phyloP scores from a whole-genome alignment of 2,329 filamentous ascomycete genomes.

The Neoscytalidium dimidiatum region DNA sequence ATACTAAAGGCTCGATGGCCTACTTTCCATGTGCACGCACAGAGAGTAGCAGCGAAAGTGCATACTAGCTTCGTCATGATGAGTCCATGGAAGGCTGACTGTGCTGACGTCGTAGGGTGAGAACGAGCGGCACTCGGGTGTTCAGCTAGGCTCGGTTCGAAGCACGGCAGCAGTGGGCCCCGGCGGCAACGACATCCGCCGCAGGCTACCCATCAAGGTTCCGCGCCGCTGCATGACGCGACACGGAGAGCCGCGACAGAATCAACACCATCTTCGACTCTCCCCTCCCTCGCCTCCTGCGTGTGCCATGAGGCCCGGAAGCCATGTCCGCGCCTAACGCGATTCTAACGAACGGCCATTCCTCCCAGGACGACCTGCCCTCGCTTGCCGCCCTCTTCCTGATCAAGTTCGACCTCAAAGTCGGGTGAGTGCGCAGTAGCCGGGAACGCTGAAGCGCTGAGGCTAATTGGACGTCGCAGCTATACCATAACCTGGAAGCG shows the following conservation, averaged over 20 bases:
- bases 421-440: constrained; percentile 61
- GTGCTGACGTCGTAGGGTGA: too few species aligned
- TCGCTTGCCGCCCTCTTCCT: constrained; percentile 78
- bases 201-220: constrained; percentile 10
- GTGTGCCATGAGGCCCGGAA: constrained; percentile 19
- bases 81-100: too few species aligned
- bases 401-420: constrained; percentile 89
- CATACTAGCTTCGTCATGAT: too few species aligned
- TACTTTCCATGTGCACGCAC: too few species aligned
- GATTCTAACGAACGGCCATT: constrained; percentile 5
- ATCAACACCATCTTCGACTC: constrained; percentile 7
- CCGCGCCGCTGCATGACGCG: constrained; percentile 17
- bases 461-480: constrained; percentile 39
- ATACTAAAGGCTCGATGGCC: too few species aligned
- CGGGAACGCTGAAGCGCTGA: background rate
- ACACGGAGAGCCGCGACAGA: constrained; percentile 4
- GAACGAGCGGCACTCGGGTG: background rate
- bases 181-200: constrained; percentile 9
- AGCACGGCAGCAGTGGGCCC: background rate
- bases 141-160: background rate
- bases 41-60: too few species aligned
- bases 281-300: background rate
- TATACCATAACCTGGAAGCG: constrained; percentile 89
- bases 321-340: constrained; percentile 20
- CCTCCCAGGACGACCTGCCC: constrained; percentile 28